Percentiles rank a stretch among this genome's conserved stretches.
Conservation (phyloP, 2,329 filamentous ascomycete species). For the Ceratocystis cubensis region DNA sequence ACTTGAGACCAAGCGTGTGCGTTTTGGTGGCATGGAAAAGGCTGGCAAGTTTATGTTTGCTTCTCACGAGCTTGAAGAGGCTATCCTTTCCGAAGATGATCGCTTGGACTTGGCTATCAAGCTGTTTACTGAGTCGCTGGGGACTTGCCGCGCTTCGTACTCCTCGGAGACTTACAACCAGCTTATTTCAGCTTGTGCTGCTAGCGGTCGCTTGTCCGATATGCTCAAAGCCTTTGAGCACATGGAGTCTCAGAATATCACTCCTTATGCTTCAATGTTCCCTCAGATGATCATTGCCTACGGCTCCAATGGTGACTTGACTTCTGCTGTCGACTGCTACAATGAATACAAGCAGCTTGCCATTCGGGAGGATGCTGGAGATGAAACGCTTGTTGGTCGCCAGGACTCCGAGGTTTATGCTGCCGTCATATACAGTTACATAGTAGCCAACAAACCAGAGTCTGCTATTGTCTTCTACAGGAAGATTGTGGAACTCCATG, state of each 20-base stretch:
- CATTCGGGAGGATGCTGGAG: conserved; percentile 68
- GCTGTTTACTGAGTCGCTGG: conserved; percentile 66
- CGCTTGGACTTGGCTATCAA: conserved; percentile 74
- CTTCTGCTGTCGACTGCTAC: conserved; percentile 86
- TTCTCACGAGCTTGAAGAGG: conserved; percentile 76
- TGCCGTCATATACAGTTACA: conserved; percentile 79
- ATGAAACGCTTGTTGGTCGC: conserved; percentile 54
- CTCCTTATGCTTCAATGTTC: conserved; percentile 70
- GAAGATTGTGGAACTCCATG: conserved; percentile 56
- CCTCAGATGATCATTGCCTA: conserved; percentile 93
- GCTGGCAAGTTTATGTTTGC: conserved; percentile 76
- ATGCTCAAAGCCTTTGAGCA: conserved; percentile 88
- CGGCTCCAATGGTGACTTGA: conserved; percentile 64
- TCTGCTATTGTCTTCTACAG: conserved; percentile 77
- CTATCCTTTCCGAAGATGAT: conserved; percentile 76
- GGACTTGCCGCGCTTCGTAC: conserved; percentile 51
- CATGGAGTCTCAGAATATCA: conserved; percentile 67
- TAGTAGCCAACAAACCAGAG: conserved; percentile 64
- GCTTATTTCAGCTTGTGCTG: conserved; percentile 76
- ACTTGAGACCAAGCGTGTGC: conserved; percentile 68
- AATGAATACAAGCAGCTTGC: conserved; percentile 85
- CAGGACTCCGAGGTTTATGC: conserved; percentile 80
- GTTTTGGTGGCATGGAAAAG: conserved; percentile 77
- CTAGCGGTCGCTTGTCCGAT: conserved; percentile 65
- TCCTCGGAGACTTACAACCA: conserved; percentile 73